Base-by-base conservation (phyloP, 139 green algal genomes). In the Astrephomene gubernaculifera region DNA sequence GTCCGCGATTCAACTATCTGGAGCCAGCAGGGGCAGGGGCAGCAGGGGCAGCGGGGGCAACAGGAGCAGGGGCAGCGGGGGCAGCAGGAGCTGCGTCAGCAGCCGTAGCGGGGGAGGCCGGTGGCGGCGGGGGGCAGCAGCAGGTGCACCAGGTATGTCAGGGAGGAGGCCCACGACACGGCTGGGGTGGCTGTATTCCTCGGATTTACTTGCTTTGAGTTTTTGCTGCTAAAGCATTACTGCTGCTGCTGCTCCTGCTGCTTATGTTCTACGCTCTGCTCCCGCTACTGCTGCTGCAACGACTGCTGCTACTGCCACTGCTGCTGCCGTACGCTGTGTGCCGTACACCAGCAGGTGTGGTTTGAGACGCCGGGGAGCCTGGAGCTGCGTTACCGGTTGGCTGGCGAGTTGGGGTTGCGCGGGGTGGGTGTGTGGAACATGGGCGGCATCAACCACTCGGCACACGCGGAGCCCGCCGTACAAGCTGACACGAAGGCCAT, bases 381-480 rank as follows among this genome's bases (percentile, higher is more conserved):
- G 60, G 21, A 39, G 19, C 27, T 52, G 0, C 90, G 87, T 35
- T 89, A 76, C 36, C 19, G 25, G 0, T 9, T 93, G 44, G 90
- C 90, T 4, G 31, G 57, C 0, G 43, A 90, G 25, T 49, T 82
- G 31, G 71, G 83, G 0, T 73, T 94, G 25, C 31, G 67, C 1
- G 90, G 89, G 21, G 81, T 93, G 52, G 90, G 89, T 14, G 41
- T 90, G 17, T 93, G 89, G 90, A 85, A 92, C 81, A 61, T 94
- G 36, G 89, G 92, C 36, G 89, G 71, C 63, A 41, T 94, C 61
- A 84, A 92, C 33, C 85, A 93, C 33, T 45, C 43, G 6, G 45
- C 29, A 0, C 45, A 44, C 19, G 71, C 45, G 45, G 45, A 43
- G 45, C 71, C 71, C n/a, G 71, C 29, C 45, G 71, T 45, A 43